Evolutionary conservation across 805 yeast species (phyloP), one percentile per base, ranked within the genome.

Genomic region (Candida germanica): DNA sequence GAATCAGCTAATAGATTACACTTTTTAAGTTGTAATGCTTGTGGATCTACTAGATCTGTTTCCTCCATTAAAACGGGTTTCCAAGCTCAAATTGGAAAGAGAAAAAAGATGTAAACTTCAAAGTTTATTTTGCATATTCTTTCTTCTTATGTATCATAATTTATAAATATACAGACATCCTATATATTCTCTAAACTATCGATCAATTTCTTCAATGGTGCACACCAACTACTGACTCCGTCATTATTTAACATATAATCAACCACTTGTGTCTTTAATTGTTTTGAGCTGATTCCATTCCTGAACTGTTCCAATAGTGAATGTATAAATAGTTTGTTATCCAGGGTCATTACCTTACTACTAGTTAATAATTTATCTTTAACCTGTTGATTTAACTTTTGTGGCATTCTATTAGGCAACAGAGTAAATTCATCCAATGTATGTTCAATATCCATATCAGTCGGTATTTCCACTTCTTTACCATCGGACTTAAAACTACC

Each of bases 1-100:
- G 99, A 93, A 71, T 83, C 86, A 51, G 83, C 93, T 42, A 93
- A 89, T 74, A 86, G 99, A 74, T 78, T 93, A 69, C 95, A 87
- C 73, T 93, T 93, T 75, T 76, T 93, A 75, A 95, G 89, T 55
- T 93, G 99, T 76, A 88, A 89, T 61, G 86, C 95, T 39, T 93
- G 99, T 77, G 98, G 98, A 50, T 86, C 96, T 32, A 81, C 97
- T 32, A 83, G 96, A 71, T 88, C 97, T 33, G 99, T 93, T 39
- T 80, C 93, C 50, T 87, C 96, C 31, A 93, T 93, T 67, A 93
- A 94, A 80, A 87, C 97, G 33, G 99, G 99, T 83, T 93, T 87
- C 95, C 96, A 89, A 74, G 99, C 98, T 52, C 91, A 86, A 59
- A 81, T 87, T 55, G 95, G 95, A 52, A 83, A 84, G 66, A 85